Evolutionary conservation across 2,329 filamentous ascomycete species (phyloP).

Genomic region (Fusarium sp.): DNA sequence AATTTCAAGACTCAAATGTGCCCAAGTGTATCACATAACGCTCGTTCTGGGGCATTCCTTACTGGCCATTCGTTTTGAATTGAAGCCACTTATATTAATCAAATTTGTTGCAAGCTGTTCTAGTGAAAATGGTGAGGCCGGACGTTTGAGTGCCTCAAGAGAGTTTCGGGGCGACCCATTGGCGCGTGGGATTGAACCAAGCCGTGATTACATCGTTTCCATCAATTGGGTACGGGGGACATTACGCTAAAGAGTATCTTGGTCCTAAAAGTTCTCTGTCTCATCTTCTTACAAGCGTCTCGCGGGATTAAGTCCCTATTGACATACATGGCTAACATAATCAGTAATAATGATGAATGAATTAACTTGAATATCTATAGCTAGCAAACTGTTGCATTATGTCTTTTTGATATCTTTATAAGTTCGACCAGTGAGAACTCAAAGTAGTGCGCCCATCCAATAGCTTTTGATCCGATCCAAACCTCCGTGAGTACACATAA

Average conservation of each 20-base stretch:
- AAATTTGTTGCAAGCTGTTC: fast-evolving
- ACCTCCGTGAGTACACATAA: too few species aligned
- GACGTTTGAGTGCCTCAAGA: not conserved
- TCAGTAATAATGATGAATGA: fast-evolving
- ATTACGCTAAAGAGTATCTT: too few species aligned
- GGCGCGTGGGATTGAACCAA: not conserved
- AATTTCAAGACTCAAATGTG: not conserved
- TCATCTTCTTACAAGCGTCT: not conserved
- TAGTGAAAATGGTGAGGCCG: not conserved
- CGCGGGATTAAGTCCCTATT: not conserved
- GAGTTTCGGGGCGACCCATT: not conserved
- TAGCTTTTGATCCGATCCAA: not conserved
- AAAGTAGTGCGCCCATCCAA: fast-evolving
- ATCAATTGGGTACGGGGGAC: fast-evolving
- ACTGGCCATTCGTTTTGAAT: fast-evolving
- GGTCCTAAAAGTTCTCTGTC: fast-evolving
- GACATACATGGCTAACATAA: not conserved
- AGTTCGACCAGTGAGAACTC: not conserved
- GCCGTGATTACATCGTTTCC: not conserved
- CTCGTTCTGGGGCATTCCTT: fast-evolving
- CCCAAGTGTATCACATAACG: too few species aligned
- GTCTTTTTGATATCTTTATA: not conserved
- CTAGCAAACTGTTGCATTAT: not conserved
- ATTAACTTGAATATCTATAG: not conserved
- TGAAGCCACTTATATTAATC: not conserved